Evolutionary conservation across 192 early-diverging fungal genomes (phyloP), one percentile per base, ranked within the genome.

Genomic region (Backusella psychrophila): DNA sequence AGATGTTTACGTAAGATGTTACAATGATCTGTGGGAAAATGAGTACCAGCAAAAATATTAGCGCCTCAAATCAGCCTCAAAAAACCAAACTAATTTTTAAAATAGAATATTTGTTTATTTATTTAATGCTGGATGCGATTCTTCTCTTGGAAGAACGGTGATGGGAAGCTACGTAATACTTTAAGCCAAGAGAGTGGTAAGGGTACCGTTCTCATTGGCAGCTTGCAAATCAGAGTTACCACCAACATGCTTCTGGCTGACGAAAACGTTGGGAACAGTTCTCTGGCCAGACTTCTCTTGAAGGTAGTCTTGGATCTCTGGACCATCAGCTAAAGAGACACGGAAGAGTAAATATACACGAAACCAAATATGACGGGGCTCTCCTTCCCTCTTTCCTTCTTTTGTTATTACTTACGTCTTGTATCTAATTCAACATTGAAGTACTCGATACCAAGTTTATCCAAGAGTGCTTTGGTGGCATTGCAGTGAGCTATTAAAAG

Each of bases 241-340:
- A 42, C 92, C 93, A 71, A 93, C 75, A 71, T 94, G 93, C 52
- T 89, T 75, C 56, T 86, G 77, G 29, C 85, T 83, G 76, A 90
- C 87, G 82, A 91, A 94, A 79, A 93, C 88, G 73, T 91, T 94
- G 69, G 93, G 93, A 35, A 94, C 93, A 4, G 91, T 93, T 23
- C 88, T 84, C 79, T 94, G 91, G 19, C 84, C 84, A 19, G 90
- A 92, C 73, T 87, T 73, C 49, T 81, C 56, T 0, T 33, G 21
- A 23, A 94, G 88, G 69, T 89, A 87, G 6, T 73, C 72, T 75
- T 93, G 92, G 67, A 94, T 93, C 7, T 72, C 89, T 42, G 74
- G 34, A 41, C 87, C 88, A 42, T 84, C 65, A 7, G 82, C 83
- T 41, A 76, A 71, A 17, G 67, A 70, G 3, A 66, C 15, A 23